Base-by-base conservation (phyloP, 352 stramenopile genomes). In the Hyaloperonospora brassicae region DNA sequence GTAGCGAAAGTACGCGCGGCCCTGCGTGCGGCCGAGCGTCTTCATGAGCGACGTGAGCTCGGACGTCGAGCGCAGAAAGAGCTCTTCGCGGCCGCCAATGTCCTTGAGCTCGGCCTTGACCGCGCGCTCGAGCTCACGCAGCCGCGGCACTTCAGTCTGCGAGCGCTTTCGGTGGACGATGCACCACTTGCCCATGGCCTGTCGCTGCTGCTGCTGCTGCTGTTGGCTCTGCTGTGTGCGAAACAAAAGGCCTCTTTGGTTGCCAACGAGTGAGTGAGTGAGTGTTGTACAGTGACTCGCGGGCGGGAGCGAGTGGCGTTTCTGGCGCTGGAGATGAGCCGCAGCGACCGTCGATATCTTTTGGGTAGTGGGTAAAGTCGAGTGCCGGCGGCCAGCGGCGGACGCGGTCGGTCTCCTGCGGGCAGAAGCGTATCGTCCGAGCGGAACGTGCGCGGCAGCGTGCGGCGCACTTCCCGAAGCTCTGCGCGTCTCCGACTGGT, bases 1-100 rank as follows among this genome's bases (percentile, higher is more conserved):
- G 59, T 87, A 90, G 34, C 77, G 76, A 50, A 93, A 90, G 66
- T 93, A 93, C 2, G 77, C 67, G 36, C 79, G 79, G 46, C 79
- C 82, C 38, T 86, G 75, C 23, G 76, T 62, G 48, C 82, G 73
- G 30, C 75, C 79, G 14, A 93, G 61, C 51, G 84, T 76, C 43
- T 84, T 86, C 62, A 93, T 74, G 14, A 88, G 61, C 47, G 59
- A 55, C 52, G 76, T 86, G 25, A 93, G 74, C 47, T 80, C 77
- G 7, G 82, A 89, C 10, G 70, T 86, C 21, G 79, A 78, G 41
- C 82, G 79, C 57, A 93, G 59, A 48, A 93, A 93, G n/a, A 88
- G 64, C 39, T 90, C 76, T 53, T 89, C 79, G 34, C 77, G 73
- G 8, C 79, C 79, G 17, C 71, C 58, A 17, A 84, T 62, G 52